Base-by-base conservation (phyloP, 306 rosid species). In the Boehmeria nivea region DNA sequence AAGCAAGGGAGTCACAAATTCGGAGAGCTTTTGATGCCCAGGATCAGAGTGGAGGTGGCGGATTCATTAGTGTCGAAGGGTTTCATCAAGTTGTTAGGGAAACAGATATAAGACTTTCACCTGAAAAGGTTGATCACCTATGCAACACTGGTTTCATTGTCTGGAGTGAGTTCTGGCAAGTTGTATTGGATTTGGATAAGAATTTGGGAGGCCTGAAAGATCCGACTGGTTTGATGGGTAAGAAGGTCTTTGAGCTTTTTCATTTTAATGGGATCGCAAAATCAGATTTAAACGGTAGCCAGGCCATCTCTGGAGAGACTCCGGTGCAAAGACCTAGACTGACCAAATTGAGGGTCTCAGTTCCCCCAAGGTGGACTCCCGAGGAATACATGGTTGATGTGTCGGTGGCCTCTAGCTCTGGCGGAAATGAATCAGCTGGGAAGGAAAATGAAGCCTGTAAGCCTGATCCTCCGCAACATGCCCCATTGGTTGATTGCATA, bases 161-260 rank as follows among this genome's bases (percentile, higher is more conserved):
- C 47, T 91, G 99, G 99, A 87, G 94, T 54, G 99, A 91, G 70
- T 85, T 91, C 78, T 91, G 99, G 96, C 96, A 87, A 85, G 87
- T 83, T 25, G 81, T 91, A 64, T 74, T 91, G 77, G 89, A 91
- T 61, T 76, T 91, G 54, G 99, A 91, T 74, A 71, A 81, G 75
- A 83, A 69, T 78, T 54, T 77, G 58, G 96, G 99, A 68, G 99
- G 99, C 64, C 76, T 91, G 56, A 91, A 87, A 76, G 99, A 91
- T 74, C 77, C 96, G 49, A 84, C 95, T 22, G 95, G 99, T 50
- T 72, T 81, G 73, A 91, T 87, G 99, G 99, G 99, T 65, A 84
- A 81, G 79, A 91, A 87, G 71, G 89, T 87, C 18, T 91, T 91
- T 40, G 93, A 84, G 37, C 93, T 87, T 12, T 91, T 74, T 68